Percentiles rank a stretch among this genome's conserved stretches.
Evolutionary conservation across 352 stramenopile genomes (phyloP).

Genomic region (Blastocystis sp.): DNA sequence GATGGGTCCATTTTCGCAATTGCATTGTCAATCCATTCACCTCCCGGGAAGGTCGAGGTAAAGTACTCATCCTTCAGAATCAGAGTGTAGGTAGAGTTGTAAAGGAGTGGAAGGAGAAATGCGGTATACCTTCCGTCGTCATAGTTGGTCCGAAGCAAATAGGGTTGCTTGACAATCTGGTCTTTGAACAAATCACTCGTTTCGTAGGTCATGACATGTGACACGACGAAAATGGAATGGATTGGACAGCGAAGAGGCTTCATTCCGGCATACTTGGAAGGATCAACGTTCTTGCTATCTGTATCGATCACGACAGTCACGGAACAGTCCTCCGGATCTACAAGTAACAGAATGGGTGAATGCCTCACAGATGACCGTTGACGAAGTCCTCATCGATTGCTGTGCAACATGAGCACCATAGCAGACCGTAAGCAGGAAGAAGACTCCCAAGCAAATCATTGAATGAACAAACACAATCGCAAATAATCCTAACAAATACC

Average conservation of each 20-base stretch:
- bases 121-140: not conserved
- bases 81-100: constrained; percentile 13
- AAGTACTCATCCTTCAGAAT: constrained; percentile 34
- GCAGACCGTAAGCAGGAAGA: not conserved
- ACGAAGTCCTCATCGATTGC: no score
- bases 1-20: not conserved
- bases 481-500: not conserved
- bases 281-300: not conserved
- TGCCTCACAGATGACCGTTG: no score
- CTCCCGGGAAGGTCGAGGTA: not conserved
- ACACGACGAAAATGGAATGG: constrained; percentile 37
- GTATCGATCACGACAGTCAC: constrained; percentile 29
- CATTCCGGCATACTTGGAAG: not conserved
- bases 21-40: constrained; percentile 25
- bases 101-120: constrained; percentile 2
- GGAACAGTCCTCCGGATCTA: constrained; percentile 34
- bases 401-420: no score
- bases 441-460: not conserved
- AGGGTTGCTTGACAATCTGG: not conserved
- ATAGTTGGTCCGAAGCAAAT: constrained; percentile 20
- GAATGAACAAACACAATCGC: constrained; percentile 40
- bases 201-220: not conserved
- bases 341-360: not conserved
- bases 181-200: not conserved
- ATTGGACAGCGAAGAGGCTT: not conserved